phyloP scores from a whole-genome alignment of 495 filamentous ascomycete species.

The Penicillium ochrochloron region DNA sequence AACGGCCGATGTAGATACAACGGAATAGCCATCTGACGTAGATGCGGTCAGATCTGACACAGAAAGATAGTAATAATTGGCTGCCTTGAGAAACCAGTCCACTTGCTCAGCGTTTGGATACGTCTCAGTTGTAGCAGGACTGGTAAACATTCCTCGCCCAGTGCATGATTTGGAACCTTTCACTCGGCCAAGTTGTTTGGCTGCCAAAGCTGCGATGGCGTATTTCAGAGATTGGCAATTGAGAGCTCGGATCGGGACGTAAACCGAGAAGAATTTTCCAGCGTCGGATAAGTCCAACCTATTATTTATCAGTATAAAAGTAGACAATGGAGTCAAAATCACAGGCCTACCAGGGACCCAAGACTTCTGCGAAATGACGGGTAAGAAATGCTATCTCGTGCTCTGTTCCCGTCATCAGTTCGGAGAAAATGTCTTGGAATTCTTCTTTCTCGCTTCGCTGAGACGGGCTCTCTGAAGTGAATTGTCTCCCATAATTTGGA shows the following conservation, averaged over 20 bases:
- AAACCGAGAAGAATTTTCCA: conserved; percentile 43
- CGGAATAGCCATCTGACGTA: conserved; percentile 39
- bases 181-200: conserved; percentile 47
- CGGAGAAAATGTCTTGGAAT: conserved; percentile 48
- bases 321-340: neutral
- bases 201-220: conserved; percentile 44
- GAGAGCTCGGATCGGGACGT: conserved; percentile 46
- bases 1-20: conserved; percentile 41
- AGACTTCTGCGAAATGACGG: conserved; percentile 41
- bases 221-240: conserved; percentile 39
- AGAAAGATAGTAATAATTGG: conserved; percentile 49
- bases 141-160: conserved; percentile 36
- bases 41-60: conserved; percentile 34
- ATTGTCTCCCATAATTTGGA: conserved; percentile 16
- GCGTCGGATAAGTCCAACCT: conserved; percentile 50
- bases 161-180: conserved; percentile 37
- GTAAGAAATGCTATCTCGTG: conserved; percentile 48
- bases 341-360: conserved; percentile 42
- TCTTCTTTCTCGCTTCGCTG: conserved; percentile 42
- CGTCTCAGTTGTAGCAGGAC: conserved; percentile 41
- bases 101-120: conserved; percentile 44
- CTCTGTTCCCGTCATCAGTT: conserved; percentile 47
- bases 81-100: conserved; percentile 50
- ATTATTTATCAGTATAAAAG: conserved; percentile 11
- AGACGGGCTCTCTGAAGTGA: conserved; percentile 28